phyloP scores from a whole-genome alignment of 2,329 filamentous ascomycete species.

The Calonectria pseudoturangicola region DNA sequence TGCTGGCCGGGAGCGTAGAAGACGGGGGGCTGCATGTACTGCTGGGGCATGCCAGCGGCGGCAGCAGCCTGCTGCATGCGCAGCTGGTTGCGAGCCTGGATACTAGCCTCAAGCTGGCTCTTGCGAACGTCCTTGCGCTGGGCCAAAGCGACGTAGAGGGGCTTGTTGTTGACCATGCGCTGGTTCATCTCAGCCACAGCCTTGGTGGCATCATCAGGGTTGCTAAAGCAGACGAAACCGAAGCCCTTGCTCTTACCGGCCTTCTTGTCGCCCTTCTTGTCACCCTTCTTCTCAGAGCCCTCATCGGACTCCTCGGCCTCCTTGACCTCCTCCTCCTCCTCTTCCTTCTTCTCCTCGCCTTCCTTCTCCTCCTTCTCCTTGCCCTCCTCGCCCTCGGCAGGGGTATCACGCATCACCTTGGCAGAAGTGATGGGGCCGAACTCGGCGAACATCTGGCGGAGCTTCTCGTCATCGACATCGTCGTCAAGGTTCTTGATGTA shows the following conservation, averaged over 20 bases:
- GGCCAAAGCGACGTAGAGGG: conserved; percentile 96
- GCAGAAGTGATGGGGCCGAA: conserved; percentile 98
- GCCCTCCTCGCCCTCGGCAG: conserved; percentile 72
- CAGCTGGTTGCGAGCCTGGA: conserved; percentile 98
- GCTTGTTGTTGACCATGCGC: conserved; percentile 98
- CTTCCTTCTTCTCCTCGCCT: conserved; percentile 65
- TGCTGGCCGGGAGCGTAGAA: conserved; percentile 92
- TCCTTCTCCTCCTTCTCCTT: conserved; percentile 74
- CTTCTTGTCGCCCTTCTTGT: conserved; percentile 76
- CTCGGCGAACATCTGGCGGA: conserved; percentile 92
- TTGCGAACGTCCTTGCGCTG: conserved; percentile 99
- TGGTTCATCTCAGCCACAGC: conserved; percentile 99
- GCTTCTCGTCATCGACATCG: conserved; percentile 97
- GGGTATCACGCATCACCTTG: conserved; percentile 97
- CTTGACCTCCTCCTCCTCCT: conserved; percentile 73
- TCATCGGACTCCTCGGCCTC: conserved; percentile 66
- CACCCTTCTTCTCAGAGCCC: conserved; percentile 74
- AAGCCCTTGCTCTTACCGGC: conserved; percentile 99
- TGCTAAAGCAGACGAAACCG: conserved; percentile 99
- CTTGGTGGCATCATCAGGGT: conserved; percentile 99
- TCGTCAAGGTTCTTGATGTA: conserved; percentile 99
- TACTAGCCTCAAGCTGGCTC: conserved; percentile 99
- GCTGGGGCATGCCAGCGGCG: conserved; percentile 89
- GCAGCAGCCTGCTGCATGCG: conserved; percentile 98
- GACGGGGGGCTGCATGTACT: conserved; percentile 91